A percentile compares a stretch with the other conserved stretches of the same genome.
Conservation (phyloP, 345 rosid genomes). For the Salix koriyanagi region DNA sequence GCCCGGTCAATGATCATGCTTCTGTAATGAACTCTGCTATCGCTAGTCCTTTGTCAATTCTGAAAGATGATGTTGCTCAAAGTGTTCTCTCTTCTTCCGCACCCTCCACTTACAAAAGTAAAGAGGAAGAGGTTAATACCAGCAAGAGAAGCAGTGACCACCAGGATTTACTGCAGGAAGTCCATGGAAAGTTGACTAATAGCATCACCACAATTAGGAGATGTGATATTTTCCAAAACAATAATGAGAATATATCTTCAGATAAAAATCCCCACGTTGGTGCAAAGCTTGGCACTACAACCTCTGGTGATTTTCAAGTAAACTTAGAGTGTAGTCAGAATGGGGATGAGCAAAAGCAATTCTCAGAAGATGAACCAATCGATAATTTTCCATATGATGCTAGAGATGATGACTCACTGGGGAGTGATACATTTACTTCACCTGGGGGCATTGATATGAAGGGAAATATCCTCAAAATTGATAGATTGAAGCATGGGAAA, state of each 20-base stretch:
- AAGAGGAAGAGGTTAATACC: constrained; percentile 23
- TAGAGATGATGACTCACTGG: constrained; percentile 14
- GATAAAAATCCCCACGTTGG: background rate
- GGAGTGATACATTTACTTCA: constrained; percentile 21
- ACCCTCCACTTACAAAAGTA: constrained; percentile 18
- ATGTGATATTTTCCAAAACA: constrained; percentile 4
- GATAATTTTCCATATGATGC: constrained; percentile 20
- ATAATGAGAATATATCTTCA: constrained; percentile 8
- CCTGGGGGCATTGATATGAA: constrained; percentile 32
- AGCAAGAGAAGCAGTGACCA: constrained; percentile 10
- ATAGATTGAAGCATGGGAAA: constrained; percentile 58
- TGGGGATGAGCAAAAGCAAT: constrained; percentile 18
- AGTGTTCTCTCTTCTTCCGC: constrained; percentile 25
- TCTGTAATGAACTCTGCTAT: constrained; percentile 24
- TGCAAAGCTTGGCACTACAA: constrained; percentile 10
- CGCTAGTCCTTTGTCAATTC: constrained; percentile 16
- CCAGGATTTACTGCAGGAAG: constrained; percentile 20
- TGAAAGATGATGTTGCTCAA: constrained; percentile 12
- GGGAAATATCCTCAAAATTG: constrained; percentile 35
- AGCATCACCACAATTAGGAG: background rate
- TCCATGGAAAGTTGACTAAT: constrained; percentile 17
- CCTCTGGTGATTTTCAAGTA: constrained; percentile 2
- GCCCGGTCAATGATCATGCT: constrained; percentile 37
- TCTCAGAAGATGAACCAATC: constrained; percentile 24
- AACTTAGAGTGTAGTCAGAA: constrained; percentile 11